Base-by-base conservation (phyloP, 2,329 filamentous ascomycete genomes). In the Ustulina deusta region DNA sequence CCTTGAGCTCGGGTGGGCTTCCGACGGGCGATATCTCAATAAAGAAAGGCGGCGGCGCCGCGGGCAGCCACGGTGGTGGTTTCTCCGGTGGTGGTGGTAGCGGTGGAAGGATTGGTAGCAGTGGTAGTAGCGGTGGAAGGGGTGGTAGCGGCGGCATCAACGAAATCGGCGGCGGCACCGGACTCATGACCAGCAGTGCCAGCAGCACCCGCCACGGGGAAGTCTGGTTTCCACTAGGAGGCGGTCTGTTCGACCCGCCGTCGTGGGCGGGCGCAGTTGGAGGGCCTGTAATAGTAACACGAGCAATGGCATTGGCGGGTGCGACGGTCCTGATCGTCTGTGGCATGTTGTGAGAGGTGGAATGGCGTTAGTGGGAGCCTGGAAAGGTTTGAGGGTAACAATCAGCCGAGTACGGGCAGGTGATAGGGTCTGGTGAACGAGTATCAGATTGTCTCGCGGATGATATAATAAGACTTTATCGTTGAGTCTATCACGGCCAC, bases 31-130 rank as follows among this genome's bases (percentile, higher is more conserved):
- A 17, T 1, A 20, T 17, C 6, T 49, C 60, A 1, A 64, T 60
- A 10, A 61, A 60, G 49, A 64, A 64, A 51, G 55, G 61, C 6
- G 65, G 60, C 1, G 60, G 60, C 11, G 65, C n/a, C 10, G 46
- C 38, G 6, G 48, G 32, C 22, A 13, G 3, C 6, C 40, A 49
- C 32, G 48, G 55, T 3, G 44, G 54, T 34, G 6, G 51, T 11
- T 7, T 6, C 15, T 32, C 11, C 22, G 9, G 34, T 13, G 29
- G 40, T n/a, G 20, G 40, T n/a, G 4, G 13, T 25, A 15, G 27
- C n/a, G 13, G 17, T n/a, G 27, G 48, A n/a, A n/a, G 20, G 13
- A 15, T 13, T 4, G 38, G 38, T 17, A 25, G 42, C 22, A n/a
- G 15, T 32, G 10, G n/a, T 27, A 20, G 49, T 38, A n/a, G 29